Evolutionary conservation across 1,284 basidiomycete species (phyloP), one percentile per base, ranked within the genome.

Genomic region (Tilletia horrida): DNA sequence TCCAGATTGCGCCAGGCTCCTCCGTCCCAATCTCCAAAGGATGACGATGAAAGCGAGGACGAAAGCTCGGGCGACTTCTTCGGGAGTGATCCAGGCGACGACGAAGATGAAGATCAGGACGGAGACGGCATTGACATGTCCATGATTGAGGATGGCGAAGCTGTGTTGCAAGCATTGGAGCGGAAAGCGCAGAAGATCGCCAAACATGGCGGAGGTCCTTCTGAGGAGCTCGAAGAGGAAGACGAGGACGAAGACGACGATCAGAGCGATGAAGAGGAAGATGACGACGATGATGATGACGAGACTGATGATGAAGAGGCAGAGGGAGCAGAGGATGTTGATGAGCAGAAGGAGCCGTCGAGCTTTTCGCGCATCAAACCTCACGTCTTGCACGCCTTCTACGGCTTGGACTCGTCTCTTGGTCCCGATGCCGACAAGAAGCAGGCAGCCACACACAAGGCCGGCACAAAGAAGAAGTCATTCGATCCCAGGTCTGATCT

Each of bases 301-400:
- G 61, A 64, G 1, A 35, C 45, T 25, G 68, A 67, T 8, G 63
- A 67, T 3, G 57, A 67, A 8, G 47, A 23, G 35, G 31, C 48
- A 9, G 63, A 65, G 14, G 21, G 62, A 3, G 25, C 25, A 3
- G 43, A 65, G 9, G 52, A 55, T 43, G 18, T 18, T 27, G 64
- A 66, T 7, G 66, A 64, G n/a, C 21, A 52, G 23, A 25, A 52
- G 21, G 79, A 80, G 63, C 79, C 79, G 3, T 70, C 67, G 31
- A 79, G 77, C 69, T 81, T 81, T 65, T 78, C 75, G 21, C 66
- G 50, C 18, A 80, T 81, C 40, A 66, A 69, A 31, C 73, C 79
- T 8, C 44, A 71, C 31, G 67, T 69, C 3, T 65, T 81, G 42
- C 78, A 80, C 65, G 66, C 57, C 27, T 70, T 71, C 47, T 78